phyloP scores from a whole-genome alignment of 2,329 filamentous ascomycete species.

The Alternaria gansuensis region DNA sequence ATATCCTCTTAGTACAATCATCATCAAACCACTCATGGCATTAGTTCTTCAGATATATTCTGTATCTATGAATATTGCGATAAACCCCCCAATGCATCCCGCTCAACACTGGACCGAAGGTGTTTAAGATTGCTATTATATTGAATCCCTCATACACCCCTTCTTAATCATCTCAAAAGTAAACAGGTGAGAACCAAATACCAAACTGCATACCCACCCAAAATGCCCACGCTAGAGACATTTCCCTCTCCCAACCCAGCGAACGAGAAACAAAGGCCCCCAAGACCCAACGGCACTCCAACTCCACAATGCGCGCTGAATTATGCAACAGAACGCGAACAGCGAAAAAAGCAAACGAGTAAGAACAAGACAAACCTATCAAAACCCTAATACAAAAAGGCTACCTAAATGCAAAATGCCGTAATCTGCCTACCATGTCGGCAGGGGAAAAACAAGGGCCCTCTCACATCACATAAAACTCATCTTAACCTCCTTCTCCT shows the following conservation, averaged over 20 bases:
- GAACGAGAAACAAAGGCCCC: background rate
- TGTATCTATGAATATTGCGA: no score
- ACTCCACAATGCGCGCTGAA: slow-evolving; percentile 7
- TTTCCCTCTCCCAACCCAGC: background rate
- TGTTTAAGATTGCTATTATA: background rate
- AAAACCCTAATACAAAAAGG: background rate
- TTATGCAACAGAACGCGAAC: slow-evolving; percentile 1
- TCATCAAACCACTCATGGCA: no score
- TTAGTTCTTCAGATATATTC: no score
- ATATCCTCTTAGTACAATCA: background rate
- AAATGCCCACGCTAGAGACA: slow-evolving; percentile 4
- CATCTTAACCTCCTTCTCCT: slow-evolving; percentile 60
- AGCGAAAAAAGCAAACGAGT: background rate
- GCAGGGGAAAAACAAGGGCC: background rate
- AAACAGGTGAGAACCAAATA: background rate
- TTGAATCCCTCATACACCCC: background rate
- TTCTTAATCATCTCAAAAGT: background rate
- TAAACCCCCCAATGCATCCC: no score
- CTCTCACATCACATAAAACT: slow-evolving; percentile 51
- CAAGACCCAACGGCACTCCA: background rate
- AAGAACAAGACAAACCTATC: background rate
- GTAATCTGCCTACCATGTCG: background rate
- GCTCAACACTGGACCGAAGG: no score
- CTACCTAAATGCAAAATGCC: background rate
- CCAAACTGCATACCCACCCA: background rate